Conservation (phyloP, 768 basidiomycete genomes). For the Agrocybe pediades region DNA sequence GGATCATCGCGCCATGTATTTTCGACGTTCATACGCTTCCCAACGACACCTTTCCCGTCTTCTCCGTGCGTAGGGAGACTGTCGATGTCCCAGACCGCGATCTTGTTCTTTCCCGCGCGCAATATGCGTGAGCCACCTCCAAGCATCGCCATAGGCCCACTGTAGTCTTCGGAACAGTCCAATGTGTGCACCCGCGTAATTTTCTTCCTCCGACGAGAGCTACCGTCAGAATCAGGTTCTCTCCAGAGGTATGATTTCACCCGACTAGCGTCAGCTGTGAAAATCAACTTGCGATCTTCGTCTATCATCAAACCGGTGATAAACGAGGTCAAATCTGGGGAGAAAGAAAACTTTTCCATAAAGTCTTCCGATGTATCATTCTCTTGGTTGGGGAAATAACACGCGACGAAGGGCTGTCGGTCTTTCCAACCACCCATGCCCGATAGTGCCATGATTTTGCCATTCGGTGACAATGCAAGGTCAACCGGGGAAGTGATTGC, state of each 20-base stretch:
- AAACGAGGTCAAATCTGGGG: constrained; percentile 21
- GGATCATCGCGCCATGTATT: constrained; percentile 21
- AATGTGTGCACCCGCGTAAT: background rate
- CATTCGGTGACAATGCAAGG: constrained; percentile 20
- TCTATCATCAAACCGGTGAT: constrained; percentile 20
- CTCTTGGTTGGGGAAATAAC: background rate
- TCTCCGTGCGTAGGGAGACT: constrained; percentile 29
- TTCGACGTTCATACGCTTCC: constrained; percentile 11
- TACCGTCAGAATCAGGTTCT: background rate
- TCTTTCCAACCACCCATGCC: background rate
- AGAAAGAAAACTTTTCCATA: constrained; percentile 7
- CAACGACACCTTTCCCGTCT: constrained; percentile 22
- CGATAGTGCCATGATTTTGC: background rate
- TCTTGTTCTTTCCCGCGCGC: constrained; percentile 33
- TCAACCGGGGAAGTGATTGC: constrained; percentile 17
- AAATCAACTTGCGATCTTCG: constrained; percentile 30
- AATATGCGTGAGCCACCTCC: constrained; percentile 23
- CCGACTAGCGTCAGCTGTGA: constrained; percentile 32
- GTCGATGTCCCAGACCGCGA: constrained; percentile 39
- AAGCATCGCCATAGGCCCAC: constrained; percentile 34
- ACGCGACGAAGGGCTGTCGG: background rate
- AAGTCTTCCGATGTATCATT: background rate
- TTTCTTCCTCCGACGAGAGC: background rate
- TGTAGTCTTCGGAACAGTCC: constrained; percentile 4
- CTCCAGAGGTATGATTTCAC: constrained; percentile 39